Percentiles rank a stretch among this genome's conserved stretches.
Evolutionary conservation across 768 basidiomycete genomes (phyloP).

Genomic region (Russula dissimulans): DNA sequence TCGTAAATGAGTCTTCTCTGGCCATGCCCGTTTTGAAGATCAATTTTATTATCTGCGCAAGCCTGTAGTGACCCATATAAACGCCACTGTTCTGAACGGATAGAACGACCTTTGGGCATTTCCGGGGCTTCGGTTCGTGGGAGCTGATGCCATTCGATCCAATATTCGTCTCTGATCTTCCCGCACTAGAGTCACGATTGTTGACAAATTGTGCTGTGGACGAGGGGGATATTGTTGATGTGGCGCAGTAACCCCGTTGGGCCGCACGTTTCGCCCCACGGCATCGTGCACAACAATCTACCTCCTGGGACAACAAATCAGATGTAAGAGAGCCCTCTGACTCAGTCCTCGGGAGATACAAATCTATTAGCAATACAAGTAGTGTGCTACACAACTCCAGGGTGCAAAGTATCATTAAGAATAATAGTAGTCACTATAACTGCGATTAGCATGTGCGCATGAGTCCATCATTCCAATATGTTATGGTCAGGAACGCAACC

Average conservation of each 20-base stretch:
- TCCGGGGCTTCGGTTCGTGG: not conserved
- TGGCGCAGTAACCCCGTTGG: not conserved
- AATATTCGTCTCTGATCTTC: not conserved
- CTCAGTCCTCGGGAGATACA: not conserved
- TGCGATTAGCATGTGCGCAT: conserved; percentile 7
- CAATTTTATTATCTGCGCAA: too few species aligned
- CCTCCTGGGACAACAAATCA: not conserved
- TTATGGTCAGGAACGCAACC: not conserved
- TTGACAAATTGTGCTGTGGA: not conserved
- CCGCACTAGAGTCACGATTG: not conserved
- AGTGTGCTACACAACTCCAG: conserved; percentile 10
- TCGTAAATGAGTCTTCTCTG: not conserved
- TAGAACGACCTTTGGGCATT: not conserved
- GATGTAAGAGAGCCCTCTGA: not conserved
- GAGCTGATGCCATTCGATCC: not conserved
- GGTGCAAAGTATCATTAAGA: not conserved
- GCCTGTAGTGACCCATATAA: too few species aligned
- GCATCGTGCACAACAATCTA: not conserved
- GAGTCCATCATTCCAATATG: not conserved
- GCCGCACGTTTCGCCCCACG: not conserved
- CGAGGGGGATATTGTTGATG: not conserved
- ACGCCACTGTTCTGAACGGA: too few species aligned
- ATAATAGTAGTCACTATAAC: not conserved
- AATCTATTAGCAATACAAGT: conserved; percentile 17
- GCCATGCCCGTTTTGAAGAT: too few species aligned